A percentile compares a stretch with the other conserved stretches of the same genome.
Evolutionary conservation across 2,329 filamentous ascomycete species (phyloP).

Genomic region (Xenoacremonium recifei): DNA sequence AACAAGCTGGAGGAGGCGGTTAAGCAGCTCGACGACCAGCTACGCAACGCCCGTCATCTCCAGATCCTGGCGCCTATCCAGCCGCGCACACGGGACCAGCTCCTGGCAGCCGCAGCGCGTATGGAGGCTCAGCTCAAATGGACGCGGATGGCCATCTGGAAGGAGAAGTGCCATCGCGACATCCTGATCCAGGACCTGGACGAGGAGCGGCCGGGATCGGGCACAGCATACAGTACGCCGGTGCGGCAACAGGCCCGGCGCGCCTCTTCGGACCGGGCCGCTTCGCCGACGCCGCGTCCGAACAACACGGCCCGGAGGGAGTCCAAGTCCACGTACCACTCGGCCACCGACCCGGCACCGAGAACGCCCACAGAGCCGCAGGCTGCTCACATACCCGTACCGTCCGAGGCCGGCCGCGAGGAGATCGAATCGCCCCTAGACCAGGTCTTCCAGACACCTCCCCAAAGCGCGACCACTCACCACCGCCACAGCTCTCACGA

Average conservation of each 20-base stretch:
- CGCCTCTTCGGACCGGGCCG: conserved; percentile 20
- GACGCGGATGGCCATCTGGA: conserved; percentile 93
- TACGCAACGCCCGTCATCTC: conserved; percentile 88
- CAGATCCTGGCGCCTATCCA: conserved; percentile 88
- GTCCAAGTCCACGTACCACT: conserved; percentile 25
- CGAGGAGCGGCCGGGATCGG: conserved; percentile 55
- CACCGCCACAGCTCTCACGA: conserved; percentile 25
- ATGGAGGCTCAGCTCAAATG: conserved; percentile 89
- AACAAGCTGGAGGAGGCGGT: conserved; percentile 71
- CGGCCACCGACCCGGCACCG: conserved; percentile 22
- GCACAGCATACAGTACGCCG: conserved; percentile 18
- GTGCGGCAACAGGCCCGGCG: conserved; percentile 24
- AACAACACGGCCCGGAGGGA: conserved; percentile 21
- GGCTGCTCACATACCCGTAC: conserved; percentile 15
- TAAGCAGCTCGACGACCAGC: conserved; percentile 76
- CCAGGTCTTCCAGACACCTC: conserved; percentile 29
- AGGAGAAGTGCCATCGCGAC: conserved; percentile 84
- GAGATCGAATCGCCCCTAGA: conserved; percentile 27
- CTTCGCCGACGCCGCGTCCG: conserved; percentile 26
- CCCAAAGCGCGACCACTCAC: conserved; percentile 28
- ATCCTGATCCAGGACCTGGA: conserved; percentile 83
- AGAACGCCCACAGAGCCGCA: conserved; percentile 26
- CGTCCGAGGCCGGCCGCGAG: conserved; percentile 9
- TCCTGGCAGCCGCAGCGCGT: conserved; percentile 79
- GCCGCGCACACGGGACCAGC: conserved; percentile 81